Conservation (phyloP, 495 filamentous ascomycete species). For the Apodospora peruviana region DNA sequence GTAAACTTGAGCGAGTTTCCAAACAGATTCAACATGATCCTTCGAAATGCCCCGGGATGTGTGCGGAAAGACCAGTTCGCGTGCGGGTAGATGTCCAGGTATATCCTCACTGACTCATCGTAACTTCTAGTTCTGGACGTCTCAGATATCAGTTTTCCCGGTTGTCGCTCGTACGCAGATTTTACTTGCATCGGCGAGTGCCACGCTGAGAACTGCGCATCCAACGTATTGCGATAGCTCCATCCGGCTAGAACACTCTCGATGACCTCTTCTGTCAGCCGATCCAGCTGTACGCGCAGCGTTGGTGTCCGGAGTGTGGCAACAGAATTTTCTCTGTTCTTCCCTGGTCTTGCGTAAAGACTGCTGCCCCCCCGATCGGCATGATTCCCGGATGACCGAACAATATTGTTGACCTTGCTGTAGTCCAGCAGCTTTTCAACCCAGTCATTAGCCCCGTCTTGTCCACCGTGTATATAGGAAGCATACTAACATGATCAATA, state of each 20-base stretch:
- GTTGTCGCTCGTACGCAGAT: not conserved
- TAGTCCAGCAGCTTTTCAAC: slow-evolving; percentile 50
- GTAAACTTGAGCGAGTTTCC: slow-evolving; percentile 82
- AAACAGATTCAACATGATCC: slow-evolving; percentile 75
- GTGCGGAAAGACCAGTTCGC: slow-evolving; percentile 58
- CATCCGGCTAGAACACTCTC: slow-evolving; percentile 54
- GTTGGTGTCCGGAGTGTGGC: slow-evolving; percentile 3
- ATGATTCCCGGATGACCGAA: slow-evolving; percentile 2
- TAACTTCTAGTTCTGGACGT: no score
- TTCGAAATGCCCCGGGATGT: slow-evolving; percentile 66
- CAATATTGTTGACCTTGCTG: slow-evolving; percentile 57
- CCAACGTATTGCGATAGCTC: slow-evolving; percentile 26
- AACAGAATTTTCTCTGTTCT: no score
- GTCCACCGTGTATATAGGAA: not conserved
- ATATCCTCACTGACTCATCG: slow-evolving; percentile 41
- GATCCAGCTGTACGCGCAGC: slow-evolving; percentile 33
- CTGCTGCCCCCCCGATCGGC: no score
- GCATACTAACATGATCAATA: slow-evolving; percentile 57
- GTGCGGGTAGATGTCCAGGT: slow-evolving; percentile 55
- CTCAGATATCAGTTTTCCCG: no score
- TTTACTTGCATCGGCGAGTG: not conserved
- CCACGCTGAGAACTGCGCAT: slow-evolving; percentile 12
- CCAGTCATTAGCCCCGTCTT: slow-evolving; percentile 6
- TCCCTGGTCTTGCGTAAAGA: no score
- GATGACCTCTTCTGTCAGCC: slow-evolving; percentile 53